Percentiles rank a stretch among this genome's conserved stretches.
phyloP scores from a whole-genome alignment of 2,329 filamentous ascomycete species.

The Aspergillus tubingensis region DNA sequence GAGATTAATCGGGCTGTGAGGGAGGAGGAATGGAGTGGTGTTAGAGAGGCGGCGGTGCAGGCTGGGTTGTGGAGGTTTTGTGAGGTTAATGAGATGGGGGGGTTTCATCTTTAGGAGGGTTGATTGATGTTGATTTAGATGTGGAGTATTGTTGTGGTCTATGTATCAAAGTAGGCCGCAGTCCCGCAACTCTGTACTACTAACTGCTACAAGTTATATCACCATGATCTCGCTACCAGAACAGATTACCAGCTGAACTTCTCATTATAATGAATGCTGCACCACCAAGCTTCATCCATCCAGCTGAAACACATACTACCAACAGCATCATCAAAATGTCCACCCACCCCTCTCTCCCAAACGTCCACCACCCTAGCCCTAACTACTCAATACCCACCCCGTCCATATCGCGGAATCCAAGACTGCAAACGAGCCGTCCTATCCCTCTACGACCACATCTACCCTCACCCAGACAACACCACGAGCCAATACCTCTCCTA shows the following conservation, averaged over 20 bases:
- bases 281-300: too few species aligned
- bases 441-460: background rate
- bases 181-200: too few species aligned
- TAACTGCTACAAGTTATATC: too few species aligned
- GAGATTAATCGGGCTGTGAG: constrained; percentile 76
- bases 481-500: background rate
- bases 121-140: too few species aligned
- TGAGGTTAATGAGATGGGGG: constrained; percentile 61
- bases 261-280: too few species aligned
- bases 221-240: too few species aligned
- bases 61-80: constrained; percentile 79
- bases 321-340: background rate
- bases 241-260: too few species aligned
- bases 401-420: background rate
- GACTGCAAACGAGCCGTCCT: background rate
- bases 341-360: background rate
- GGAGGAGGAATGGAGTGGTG: constrained; percentile 64
- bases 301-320: too few species aligned
- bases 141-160: too few species aligned
- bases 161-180: too few species aligned
- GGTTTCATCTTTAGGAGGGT: constrained; percentile 46
- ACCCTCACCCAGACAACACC: background rate
- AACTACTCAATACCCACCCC: background rate
- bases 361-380: background rate
- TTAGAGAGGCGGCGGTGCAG: constrained; percentile 67